A percentile compares a stretch with the other conserved stretches of the same genome.
Evolutionary conservation across 2,329 filamentous ascomycete species (phyloP).

Genomic region (Penicillium psychrosexuale): DNA sequence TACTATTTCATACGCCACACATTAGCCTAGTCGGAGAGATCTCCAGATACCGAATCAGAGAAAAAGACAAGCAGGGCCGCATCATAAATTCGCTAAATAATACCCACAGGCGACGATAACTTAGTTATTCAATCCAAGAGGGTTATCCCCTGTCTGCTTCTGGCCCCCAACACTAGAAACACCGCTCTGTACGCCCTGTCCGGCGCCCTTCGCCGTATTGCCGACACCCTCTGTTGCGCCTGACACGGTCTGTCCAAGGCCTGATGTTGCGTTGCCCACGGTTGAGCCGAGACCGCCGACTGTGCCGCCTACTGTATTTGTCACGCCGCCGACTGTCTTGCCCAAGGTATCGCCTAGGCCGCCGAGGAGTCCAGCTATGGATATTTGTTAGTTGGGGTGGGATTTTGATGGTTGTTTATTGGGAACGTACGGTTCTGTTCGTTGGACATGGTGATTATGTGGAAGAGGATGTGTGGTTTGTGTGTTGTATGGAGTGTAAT

Average conservation of each 20-base stretch:
- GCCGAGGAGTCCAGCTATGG: constrained; percentile 25
- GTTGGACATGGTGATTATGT: constrained; percentile 12
- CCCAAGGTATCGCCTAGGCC: constrained; percentile 29
- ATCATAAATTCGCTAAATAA: neutral
- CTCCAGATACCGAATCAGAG: too few relatives aligned
- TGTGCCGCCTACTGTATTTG: constrained; percentile 29
- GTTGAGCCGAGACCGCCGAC: constrained; percentile 34
- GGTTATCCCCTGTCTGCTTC: constrained; percentile 24
- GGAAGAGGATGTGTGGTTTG: neutral
- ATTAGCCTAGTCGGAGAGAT: too few relatives aligned
- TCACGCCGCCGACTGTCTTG: constrained; percentile 33
- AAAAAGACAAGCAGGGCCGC: neutral
- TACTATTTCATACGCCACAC: too few relatives aligned
- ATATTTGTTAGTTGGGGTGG: neutral
- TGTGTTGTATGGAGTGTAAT: neutral
- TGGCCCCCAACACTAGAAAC: constrained; percentile 17
- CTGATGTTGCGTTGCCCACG: constrained; percentile 34
- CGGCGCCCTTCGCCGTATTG: constrained; percentile 28
- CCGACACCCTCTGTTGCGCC: constrained; percentile 30
- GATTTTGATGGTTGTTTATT: neutral
- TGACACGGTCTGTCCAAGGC: constrained; percentile 27
- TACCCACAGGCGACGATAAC: neutral
- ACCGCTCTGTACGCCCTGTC: constrained; percentile 11
- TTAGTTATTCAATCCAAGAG: constrained; percentile 16
- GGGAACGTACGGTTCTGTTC: constrained; percentile 12